Evolutionary conservation across 2,329 filamentous ascomycete species (phyloP).

Genomic region (Ophiocordyceps robertsii): DNA sequence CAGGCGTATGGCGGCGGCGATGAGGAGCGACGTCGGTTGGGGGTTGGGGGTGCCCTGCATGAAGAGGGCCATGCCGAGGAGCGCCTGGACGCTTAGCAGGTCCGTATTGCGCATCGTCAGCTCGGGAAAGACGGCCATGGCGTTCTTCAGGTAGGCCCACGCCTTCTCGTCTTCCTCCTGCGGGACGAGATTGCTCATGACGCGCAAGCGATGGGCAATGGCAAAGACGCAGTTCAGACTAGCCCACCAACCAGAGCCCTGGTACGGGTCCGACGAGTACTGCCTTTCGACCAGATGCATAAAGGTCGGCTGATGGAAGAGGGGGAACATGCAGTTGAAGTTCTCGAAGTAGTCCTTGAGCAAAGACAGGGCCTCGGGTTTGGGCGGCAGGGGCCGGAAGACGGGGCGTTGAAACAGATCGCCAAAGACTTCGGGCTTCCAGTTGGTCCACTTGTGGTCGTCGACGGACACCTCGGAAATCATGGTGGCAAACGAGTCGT

Average conservation of each 20-base stretch:
- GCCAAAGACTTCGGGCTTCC: conserved; percentile 94
- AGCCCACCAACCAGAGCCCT: conserved; percentile 97
- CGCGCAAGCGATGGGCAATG: conserved; percentile 82
- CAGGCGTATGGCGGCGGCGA: conserved; percentile 79
- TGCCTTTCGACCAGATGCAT: conserved; percentile 94
- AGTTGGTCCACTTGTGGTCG: conserved; percentile 91
- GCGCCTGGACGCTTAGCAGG: conserved; percentile 82
- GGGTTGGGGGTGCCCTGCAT: conserved; percentile 94
- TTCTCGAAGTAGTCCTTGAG: conserved; percentile 94
- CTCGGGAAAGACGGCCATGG: conserved; percentile 84
- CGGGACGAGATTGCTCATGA: conserved; percentile 88
- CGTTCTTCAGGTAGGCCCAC: conserved; percentile 94
- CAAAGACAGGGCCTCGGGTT: conserved; percentile 75
- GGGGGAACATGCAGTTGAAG: conserved; percentile 97
- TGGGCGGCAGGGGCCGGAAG: conserved; percentile 71
- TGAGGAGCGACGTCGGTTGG: conserved; percentile 82
- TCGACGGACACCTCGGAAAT: conserved; percentile 83
- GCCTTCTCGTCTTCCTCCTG: conserved; percentile 88
- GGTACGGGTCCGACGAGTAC: conserved; percentile 83
- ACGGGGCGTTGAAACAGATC: conserved; percentile 80
- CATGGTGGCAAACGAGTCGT: conserved; percentile 87
- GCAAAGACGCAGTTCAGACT: conserved; percentile 87
- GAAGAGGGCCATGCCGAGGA: conserved; percentile 88
- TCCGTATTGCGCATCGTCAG: conserved; percentile 94
- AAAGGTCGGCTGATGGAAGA: conserved; percentile 96